phyloP scores from a whole-genome alignment of 345 rosid genomes.

The Gossypium bickii region DNA sequence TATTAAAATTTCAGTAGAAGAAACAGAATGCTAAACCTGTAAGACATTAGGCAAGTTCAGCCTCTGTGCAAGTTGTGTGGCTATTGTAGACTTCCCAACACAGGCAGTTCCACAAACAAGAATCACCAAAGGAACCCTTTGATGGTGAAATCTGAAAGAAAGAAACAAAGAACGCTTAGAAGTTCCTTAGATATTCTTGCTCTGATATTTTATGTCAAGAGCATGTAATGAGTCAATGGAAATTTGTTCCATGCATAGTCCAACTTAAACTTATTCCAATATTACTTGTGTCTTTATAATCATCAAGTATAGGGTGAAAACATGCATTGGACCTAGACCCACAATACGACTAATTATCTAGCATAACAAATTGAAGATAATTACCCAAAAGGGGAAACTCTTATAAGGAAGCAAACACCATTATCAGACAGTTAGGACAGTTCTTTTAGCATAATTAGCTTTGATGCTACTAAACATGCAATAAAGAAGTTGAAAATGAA shows the following conservation, averaged over 20 bases:
- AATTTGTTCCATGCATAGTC: background rate
- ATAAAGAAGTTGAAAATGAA: background rate
- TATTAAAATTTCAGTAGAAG: background rate
- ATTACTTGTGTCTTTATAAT: background rate
- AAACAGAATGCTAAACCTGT: slow-evolving; percentile 43
- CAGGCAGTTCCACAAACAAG: slow-evolving; percentile 99
- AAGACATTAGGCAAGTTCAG: slow-evolving; percentile 95
- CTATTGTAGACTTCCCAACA: slow-evolving; percentile 96
- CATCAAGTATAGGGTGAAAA: slow-evolving; percentile 4
- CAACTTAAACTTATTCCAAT: background rate
- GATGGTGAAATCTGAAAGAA: slow-evolving; percentile 86
- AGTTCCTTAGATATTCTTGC: background rate
- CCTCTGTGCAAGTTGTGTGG: slow-evolving; percentile 98
- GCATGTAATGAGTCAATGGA: background rate
- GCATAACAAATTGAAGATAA: background rate
- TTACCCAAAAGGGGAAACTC: background rate
- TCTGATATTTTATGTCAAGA: background rate
- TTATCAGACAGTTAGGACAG: background rate
- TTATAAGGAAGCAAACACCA: background rate
- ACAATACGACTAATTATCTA: background rate
- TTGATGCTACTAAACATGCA: background rate
- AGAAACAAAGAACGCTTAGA: slow-evolving; percentile 10
- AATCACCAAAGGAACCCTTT: slow-evolving; percentile 93
- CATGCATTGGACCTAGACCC: background rate
- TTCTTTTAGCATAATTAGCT: background rate